Conservation (phyloP, 441 rosid genomes). For the Pelargonium cotyledonis region DNA sequence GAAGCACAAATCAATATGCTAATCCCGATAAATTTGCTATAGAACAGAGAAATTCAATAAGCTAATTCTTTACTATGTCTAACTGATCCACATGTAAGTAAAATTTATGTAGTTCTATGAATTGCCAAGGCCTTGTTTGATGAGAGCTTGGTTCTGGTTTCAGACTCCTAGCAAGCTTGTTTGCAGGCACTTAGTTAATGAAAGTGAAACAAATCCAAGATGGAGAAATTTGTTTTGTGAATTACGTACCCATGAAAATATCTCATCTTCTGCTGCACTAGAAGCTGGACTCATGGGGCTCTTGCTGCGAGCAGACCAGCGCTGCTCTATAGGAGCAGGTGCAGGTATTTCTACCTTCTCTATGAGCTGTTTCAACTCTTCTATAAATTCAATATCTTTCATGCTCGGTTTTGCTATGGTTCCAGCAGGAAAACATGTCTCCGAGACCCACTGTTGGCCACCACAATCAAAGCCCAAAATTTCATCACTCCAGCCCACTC, state of each 20-base stretch:
- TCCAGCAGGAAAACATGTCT: slow-evolving; percentile 91
- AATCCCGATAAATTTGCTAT: not conserved
- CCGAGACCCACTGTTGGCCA: slow-evolving; percentile 99
- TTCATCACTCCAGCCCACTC: slow-evolving; percentile 96
- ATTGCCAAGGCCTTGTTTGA: not conserved
- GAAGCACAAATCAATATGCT: not conserved
- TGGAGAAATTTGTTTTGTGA: not conserved
- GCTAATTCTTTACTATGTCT: not conserved
- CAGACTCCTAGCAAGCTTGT: not conserved
- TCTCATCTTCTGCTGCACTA: slow-evolving; percentile 62
- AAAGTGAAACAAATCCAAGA: not conserved
- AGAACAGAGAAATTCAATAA: too few relatives aligned
- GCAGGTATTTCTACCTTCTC: slow-evolving; percentile 77
- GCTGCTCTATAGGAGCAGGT: slow-evolving; percentile 89
- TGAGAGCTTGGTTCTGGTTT: not conserved
- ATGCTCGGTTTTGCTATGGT: slow-evolving; percentile 76
- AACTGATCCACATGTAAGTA: not conserved
- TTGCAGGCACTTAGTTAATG: not conserved
- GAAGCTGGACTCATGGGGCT: slow-evolving; percentile 88
- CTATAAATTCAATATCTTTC: slow-evolving; percentile 88
- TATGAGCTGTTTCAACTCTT: slow-evolving; percentile 70
- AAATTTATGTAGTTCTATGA: not conserved
- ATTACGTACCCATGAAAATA: slow-evolving; percentile 75
- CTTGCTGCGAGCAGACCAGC: slow-evolving; percentile 83
- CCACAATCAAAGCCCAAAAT: slow-evolving; percentile 96